Conservation (phyloP, 495 filamentous ascomycete genomes). For the Podospora tetraspora region DNA sequence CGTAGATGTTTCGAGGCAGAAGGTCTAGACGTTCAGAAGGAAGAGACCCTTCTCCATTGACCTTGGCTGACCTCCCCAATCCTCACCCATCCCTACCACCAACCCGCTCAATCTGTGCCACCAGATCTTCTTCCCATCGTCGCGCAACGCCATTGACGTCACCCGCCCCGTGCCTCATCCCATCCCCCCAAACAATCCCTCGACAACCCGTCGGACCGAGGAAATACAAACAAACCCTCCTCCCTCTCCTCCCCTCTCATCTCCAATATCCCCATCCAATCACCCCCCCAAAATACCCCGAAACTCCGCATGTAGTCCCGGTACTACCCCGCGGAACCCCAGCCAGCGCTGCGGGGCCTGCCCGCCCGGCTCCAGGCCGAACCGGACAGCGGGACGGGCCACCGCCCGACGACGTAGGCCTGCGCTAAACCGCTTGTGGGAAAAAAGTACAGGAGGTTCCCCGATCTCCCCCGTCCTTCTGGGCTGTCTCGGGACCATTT, state of each 20-base stretch:
- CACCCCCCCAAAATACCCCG: neutral
- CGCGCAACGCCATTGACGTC: neutral
- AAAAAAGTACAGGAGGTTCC: constrained; percentile 13
- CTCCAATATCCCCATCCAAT: neutral
- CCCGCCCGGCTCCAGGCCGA: no score
- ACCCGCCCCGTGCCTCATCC: no score
- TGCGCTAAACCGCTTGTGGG: constrained; percentile 9
- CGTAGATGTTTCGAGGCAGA: no score
- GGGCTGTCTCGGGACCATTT: neutral
- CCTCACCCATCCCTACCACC: no score
- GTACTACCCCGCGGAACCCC: neutral
- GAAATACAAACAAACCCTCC: neutral
- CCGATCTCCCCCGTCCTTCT: no score
- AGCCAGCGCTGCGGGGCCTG: neutral
- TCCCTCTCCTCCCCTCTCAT: neutral
- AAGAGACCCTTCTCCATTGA: no score
- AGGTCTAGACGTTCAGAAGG: no score
- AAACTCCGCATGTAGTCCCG: neutral
- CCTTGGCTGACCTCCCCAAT: no score
- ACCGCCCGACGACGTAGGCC: neutral
- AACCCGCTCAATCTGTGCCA: no score
- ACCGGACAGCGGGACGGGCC: neutral
- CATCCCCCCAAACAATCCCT: no score
- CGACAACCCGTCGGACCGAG: neutral
- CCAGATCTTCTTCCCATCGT: no score